Conservation (phyloP, 2,329 filamentous ascomycete species). For the Knoxdaviesia capensis region DNA sequence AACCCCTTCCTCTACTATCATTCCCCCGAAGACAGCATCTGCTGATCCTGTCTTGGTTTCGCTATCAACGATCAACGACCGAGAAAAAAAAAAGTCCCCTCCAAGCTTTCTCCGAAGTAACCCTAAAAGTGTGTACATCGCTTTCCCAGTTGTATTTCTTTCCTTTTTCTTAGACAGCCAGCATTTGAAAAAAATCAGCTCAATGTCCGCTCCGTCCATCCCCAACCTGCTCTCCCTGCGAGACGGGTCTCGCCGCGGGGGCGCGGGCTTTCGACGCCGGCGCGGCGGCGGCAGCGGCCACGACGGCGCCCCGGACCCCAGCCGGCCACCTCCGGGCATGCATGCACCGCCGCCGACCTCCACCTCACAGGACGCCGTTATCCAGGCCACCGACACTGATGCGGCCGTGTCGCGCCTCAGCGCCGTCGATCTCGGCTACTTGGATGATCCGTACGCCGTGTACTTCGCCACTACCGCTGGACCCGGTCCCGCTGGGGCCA, state of each 20-base stretch:
- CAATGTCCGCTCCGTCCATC: constrained; percentile 54
- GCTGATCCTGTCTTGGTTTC: no score
- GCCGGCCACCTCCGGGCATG: no score
- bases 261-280: constrained; percentile 15
- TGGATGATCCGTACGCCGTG: constrained; percentile 60
- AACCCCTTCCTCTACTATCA: no score
- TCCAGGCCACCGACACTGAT: constrained; percentile 83
- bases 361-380: constrained; percentile 43
- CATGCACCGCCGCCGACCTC: no score
- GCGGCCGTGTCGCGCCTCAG: constrained; percentile 77
- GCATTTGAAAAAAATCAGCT: background rate
- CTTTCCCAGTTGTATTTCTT: background rate
- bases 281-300: constrained; percentile 16
- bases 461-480: constrained; percentile 38
- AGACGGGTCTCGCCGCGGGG: constrained; percentile 13
- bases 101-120: no score
- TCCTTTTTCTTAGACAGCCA: background rate
- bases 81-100: no score
- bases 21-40: no score
- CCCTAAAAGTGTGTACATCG: no score
- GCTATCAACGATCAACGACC: no score
- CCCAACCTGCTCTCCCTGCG: constrained; percentile 52
- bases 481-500: constrained; percentile 13
- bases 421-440: constrained; percentile 68
- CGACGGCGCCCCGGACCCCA: constrained; percentile 6